phyloP scores from a whole-genome alignment of 257 asterid species.

The Fraxinus excelsior region DNA sequence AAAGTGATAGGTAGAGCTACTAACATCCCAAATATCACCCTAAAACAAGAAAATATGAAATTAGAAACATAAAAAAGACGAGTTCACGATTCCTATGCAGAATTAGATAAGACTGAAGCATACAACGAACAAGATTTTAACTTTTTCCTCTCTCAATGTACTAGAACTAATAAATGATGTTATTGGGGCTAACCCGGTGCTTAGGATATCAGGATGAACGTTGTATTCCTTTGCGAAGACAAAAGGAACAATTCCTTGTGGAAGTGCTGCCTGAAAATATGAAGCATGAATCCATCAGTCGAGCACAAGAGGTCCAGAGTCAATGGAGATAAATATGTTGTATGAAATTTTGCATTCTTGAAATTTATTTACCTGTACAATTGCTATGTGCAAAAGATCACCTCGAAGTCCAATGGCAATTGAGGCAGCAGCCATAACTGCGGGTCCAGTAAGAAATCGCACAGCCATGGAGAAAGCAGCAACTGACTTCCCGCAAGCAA shows the following conservation, averaged over 20 bases:
- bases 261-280: constrained; percentile 62
- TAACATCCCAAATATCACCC: constrained; percentile 96
- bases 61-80: neutral
- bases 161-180: too few relatives aligned
- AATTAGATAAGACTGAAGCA: too few relatives aligned
- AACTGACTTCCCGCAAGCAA: constrained; percentile 63
- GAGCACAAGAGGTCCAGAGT: neutral
- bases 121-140: neutral
- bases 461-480: constrained; percentile 68
- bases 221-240: constrained; percentile 74
- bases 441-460: constrained; percentile 63
- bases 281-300: neutral
- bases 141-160: too few relatives aligned
- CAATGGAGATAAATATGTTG: neutral
- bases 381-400: constrained; percentile 56
- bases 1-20: constrained; percentile 88
- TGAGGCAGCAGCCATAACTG: constrained; percentile 79
- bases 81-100: too few relatives aligned
- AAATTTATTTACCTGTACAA: constrained; percentile 57
- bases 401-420: constrained; percentile 71
- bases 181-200: constrained; percentile 61
- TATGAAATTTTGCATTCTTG: neutral
- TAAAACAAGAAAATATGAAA: constrained; percentile 28
- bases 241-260: constrained; percentile 74
- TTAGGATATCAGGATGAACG: constrained; percentile 69